Conservation (phyloP, 2,329 filamentous ascomycete species). For the Trichoderma sp. region DNA sequence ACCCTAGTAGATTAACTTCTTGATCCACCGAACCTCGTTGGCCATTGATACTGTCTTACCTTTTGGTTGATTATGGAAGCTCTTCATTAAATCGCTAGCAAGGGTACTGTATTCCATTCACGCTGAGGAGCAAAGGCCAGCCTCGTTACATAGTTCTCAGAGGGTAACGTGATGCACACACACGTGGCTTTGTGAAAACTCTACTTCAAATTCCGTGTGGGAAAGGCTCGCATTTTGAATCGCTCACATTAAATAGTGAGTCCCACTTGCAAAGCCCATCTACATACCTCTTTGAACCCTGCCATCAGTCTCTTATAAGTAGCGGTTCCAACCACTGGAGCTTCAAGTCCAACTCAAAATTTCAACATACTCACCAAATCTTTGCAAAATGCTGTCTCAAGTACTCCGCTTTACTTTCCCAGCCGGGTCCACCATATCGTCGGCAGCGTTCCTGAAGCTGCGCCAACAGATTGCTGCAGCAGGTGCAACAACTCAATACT, state of each 20-base stretch:
- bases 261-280: not conserved
- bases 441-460: slow-evolving; percentile 18
- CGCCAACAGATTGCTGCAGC: slow-evolving; percentile 18
- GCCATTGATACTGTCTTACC: not conserved
- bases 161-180: not conserved
- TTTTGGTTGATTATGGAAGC: not conserved
- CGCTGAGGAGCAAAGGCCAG: not conserved
- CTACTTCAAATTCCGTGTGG: not conserved
- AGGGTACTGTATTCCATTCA: not conserved
- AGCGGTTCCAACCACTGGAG: not conserved
- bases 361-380: not conserved
- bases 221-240: not conserved
- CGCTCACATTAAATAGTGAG: not conserved
- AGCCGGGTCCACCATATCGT: slow-evolving; percentile 15
- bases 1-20: not conserved
- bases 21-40: not conserved
- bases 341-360: not conserved
- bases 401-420: slow-evolving; percentile 23
- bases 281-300: not conserved
- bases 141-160: not conserved
- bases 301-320: not conserved
- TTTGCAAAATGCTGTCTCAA: slow-evolving; percentile 20
- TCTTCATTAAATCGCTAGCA: not conserved
- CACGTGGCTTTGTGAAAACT: not conserved
- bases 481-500: slow-evolving; percentile 22